Evolutionary conservation across 495 filamentous ascomycete species (phyloP), one percentile per base, ranked within the genome.

Genomic region (Pseudevernia furfuracea): DNA sequence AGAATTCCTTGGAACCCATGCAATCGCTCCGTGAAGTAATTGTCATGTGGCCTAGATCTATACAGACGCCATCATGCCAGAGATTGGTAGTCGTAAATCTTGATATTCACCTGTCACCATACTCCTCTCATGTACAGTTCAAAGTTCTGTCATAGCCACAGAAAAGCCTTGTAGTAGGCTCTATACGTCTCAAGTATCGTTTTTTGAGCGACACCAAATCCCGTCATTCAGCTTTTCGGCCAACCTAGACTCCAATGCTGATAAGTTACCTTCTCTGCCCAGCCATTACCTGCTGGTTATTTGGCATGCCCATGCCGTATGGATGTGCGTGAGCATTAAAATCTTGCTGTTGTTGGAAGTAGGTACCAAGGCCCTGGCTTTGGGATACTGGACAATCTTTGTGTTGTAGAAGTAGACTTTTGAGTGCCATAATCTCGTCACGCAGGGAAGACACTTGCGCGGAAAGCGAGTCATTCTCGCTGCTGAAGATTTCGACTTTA

Each of bases 341-440:
- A 53, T 76, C 74, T 52, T 76, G 78, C 1, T 80, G 79, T 68
- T 87, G 80, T 77, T 79, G 66, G 39, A 69, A 68, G 38, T 66
- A 67, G 4, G 57, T 70, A 65, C 84, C 81, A 14, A 96, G 74
- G 15, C 92, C 91, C 73, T 97, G 95, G 34, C 87, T 84, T 71
- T 95, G 90, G 11, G 91, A 89, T 30, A 97, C 88, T 2, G 95
- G 91, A 69, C 94, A 98, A 72, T 98, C 95, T 72, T 98, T 98
- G 74, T 98, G 94, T 3, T 92, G 92, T 9, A 97, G 81, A 43
- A 98, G 79, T 2, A 97, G 79, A 0, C 91, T 96, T 80, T 97
- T 98, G 49, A 98, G 83, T 61, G 91, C 92, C 67, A 97, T 91
- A 60, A 98, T 89, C 71, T 98, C 94, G 73, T 97, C 94, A 43